These are phyloP conservation scores for Porogramme epimiltina DNA, from an alignment of 1,284 basidiomycete genomes.

Conservation along the genomic window DNA sequence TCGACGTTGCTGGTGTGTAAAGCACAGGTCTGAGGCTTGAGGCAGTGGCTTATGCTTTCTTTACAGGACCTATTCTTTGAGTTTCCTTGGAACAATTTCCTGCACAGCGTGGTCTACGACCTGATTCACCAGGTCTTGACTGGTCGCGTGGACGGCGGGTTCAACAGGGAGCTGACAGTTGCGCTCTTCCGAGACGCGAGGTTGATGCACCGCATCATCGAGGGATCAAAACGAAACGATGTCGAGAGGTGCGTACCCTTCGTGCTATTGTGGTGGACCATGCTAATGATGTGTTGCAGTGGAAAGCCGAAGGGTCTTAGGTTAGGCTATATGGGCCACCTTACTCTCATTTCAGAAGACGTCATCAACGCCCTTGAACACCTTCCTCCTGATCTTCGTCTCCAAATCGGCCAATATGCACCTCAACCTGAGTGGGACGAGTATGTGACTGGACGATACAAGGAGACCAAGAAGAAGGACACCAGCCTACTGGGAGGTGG, in stretches of 20 bases:
- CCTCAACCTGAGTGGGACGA: conserved; percentile 86
- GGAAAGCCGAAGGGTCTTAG: conserved; percentile 72
- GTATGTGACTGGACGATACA: conserved; percentile 81
- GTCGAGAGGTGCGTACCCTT: conserved; percentile 58
- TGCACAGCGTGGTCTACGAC: conserved; percentile 97
- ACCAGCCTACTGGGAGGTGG: conserved; percentile 83
- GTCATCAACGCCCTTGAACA: conserved; percentile 84
- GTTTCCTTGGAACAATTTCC: conserved; percentile 97
- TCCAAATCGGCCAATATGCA: conserved; percentile 63
- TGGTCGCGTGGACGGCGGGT: conserved; percentile 74
- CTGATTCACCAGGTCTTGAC: conserved; percentile 95
- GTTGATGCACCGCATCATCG: conserved; percentile 82
- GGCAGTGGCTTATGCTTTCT: no score
- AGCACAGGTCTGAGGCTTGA: background rate
- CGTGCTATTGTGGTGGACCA: background rate
- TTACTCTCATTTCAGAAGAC: conserved; percentile 92
- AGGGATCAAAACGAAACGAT: conserved; percentile 82
- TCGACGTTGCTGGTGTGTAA: conserved; percentile 73
- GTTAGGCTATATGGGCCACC: conserved; percentile 96
- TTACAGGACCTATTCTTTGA: conserved; percentile 89
- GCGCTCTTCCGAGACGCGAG: conserved; percentile 80
- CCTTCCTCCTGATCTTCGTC: conserved; percentile 81
- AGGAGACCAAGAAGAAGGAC: conserved; percentile 85
- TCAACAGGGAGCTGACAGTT: conserved; percentile 81
- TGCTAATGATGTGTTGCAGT: conserved; percentile 33